These are phyloP conservation scores for Shiraia bambusicola DNA, from an alignment of 2,329 filamentous ascomycete genomes.

Conservation along the genomic window DNA sequence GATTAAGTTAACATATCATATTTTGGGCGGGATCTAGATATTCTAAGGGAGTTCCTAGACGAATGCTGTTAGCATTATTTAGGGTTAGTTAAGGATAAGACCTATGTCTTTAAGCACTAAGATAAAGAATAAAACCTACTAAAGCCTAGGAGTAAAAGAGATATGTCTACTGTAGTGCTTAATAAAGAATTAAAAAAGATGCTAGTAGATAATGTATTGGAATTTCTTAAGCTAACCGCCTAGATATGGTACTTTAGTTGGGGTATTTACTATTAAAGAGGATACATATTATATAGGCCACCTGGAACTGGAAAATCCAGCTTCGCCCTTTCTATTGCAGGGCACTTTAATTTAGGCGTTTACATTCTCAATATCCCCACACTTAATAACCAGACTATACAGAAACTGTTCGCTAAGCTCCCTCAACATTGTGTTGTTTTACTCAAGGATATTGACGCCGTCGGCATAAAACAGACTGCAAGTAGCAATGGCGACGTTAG, in stretches of 20 bases:
- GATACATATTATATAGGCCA: constrained; percentile 16
- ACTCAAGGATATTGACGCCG: constrained; percentile 17
- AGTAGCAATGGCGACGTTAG: constrained; percentile 43
- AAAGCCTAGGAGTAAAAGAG: constrained; percentile 11
- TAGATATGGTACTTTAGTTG: constrained; percentile 36
- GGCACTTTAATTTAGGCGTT: constrained; percentile 13
- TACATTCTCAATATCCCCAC: constrained; percentile 13
- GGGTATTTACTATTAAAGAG: constrained; percentile 14
- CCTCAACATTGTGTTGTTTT: constrained; percentile 15
- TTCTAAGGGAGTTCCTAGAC: too few species aligned
- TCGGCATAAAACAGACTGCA: not conserved
- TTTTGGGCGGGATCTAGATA: too few species aligned
- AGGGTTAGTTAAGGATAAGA: too few species aligned
- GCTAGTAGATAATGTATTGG: constrained; percentile 69
- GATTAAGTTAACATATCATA: too few species aligned
- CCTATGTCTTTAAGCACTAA: constrained; percentile 18
- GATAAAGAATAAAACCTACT: constrained; percentile 10
- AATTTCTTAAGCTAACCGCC: constrained; percentile 69
- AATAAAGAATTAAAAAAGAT: constrained; percentile 64
- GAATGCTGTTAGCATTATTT: too few species aligned
- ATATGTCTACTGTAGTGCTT: constrained; percentile 64
- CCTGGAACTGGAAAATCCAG: constrained; percentile 16
- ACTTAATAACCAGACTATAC: constrained; percentile 10
- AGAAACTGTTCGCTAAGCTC: constrained; percentile 15
- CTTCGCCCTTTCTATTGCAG: constrained; percentile 8